Conservation (phyloP, 495 filamentous ascomycete genomes). For the Hypoxylon crocopeplum region DNA sequence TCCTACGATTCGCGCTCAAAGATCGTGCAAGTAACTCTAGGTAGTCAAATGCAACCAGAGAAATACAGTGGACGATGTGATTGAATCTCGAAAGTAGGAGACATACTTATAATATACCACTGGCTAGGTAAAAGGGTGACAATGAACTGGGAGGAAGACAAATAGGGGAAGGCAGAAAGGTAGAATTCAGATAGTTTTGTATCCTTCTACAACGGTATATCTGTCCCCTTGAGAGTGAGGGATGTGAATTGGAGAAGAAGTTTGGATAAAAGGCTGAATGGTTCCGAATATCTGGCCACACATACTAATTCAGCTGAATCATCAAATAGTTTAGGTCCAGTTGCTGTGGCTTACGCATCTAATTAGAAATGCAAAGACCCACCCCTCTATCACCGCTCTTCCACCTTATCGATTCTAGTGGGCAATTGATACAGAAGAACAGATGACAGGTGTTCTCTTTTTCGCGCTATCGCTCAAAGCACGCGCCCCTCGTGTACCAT, state of each 20-base stretch:
- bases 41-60: too few relatives aligned
- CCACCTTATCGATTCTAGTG: too few relatives aligned
- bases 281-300: constrained; percentile 42
- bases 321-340: constrained; percentile 25
- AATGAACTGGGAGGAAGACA: constrained; percentile 9
- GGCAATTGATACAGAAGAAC: too few relatives aligned
- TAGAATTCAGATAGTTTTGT: constrained; percentile 24
- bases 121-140: constrained; percentile 11
- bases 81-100: neutral
- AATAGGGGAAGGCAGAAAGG: constrained; percentile 18
- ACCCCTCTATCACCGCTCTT: neutral
- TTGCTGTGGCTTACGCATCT: constrained; percentile 29
- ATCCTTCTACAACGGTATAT: constrained; percentile 37
- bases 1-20: neutral
- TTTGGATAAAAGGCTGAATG: constrained; percentile 34
- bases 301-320: constrained; percentile 29
- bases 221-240: constrained; percentile 39
- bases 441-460: constrained; percentile 45
- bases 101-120: constrained; percentile 29
- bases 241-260: constrained; percentile 35
- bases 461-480: neutral
- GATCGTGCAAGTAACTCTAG: too few relatives aligned
- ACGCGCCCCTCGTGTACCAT: too few relatives aligned
- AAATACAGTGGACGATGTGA: neutral
- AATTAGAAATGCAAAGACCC: constrained; percentile 30